phyloP scores from a whole-genome alignment of 805 yeast genomes.

The Yarrowia osloensis region DNA sequence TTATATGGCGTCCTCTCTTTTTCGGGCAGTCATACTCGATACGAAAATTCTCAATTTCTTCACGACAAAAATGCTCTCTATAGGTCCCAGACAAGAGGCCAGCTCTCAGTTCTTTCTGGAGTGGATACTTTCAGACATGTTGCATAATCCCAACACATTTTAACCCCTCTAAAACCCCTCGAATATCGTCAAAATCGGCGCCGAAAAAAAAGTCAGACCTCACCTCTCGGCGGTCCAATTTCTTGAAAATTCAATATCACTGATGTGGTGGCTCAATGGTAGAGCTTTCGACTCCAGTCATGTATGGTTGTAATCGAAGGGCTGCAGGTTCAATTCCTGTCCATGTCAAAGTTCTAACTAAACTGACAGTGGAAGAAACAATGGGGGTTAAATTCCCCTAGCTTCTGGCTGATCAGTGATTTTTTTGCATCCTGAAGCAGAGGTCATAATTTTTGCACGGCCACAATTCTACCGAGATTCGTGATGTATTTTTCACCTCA shows the following conservation, averaged over 20 bases:
- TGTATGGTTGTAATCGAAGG: constrained; percentile 53
- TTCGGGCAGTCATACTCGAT: too few relatives aligned
- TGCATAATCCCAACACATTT: too few relatives aligned
- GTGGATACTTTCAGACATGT: too few relatives aligned
- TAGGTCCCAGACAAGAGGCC: too few relatives aligned
- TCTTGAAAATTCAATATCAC: neutral
- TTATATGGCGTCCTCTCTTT: too few relatives aligned
- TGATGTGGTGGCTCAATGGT: constrained; percentile 68
- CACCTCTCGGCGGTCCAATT: neutral
- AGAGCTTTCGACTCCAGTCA: constrained; percentile 74
- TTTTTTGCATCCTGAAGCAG: neutral
- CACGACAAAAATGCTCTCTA: too few relatives aligned
- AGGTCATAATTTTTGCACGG: too few relatives aligned
- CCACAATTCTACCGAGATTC: too few relatives aligned
- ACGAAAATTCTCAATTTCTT: too few relatives aligned
- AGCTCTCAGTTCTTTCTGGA: too few relatives aligned
- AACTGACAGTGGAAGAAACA: constrained; percentile 27
- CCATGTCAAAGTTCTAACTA: constrained; percentile 54
- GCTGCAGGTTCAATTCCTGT: constrained; percentile 84
- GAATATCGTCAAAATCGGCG: neutral
- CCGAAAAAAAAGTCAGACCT: neutral
- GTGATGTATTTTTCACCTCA: too few relatives aligned
- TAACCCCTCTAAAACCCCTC: too few relatives aligned
- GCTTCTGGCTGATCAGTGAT: constrained; percentile 29
- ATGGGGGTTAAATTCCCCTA: constrained; percentile 27